Evolutionary conservation across 805 yeast species (phyloP).

Genomic region (Spathaspora hagerdaliae): DNA sequence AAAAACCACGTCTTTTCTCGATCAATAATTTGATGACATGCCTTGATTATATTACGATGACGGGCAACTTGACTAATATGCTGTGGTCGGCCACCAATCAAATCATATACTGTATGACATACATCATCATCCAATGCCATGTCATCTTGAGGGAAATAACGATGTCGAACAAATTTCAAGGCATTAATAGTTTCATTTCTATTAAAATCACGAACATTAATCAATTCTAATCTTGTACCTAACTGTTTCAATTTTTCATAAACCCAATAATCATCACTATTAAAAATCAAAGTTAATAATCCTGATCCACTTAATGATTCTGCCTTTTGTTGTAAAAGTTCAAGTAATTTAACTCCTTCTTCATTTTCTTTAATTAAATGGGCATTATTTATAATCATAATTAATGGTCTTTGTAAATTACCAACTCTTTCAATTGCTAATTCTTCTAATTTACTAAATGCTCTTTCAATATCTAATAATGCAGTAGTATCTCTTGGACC

Average conservation of each 20-base stretch:
- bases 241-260: slow-evolving; percentile 69
- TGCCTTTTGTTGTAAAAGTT: slow-evolving; percentile 78
- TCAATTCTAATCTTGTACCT: slow-evolving; percentile 71
- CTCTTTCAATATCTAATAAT: slow-evolving; percentile 74
- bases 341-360: slow-evolving; percentile 67
- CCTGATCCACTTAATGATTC: slow-evolving; percentile 74
- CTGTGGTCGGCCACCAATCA: slow-evolving; percentile 83
- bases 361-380: slow-evolving; percentile 75
- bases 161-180: slow-evolving; percentile 46
- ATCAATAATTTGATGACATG: slow-evolving; percentile 70
- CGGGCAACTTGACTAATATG: slow-evolving; percentile 69
- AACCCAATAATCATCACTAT: slow-evolving; percentile 84
- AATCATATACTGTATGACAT: slow-evolving; percentile 56
- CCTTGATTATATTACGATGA: slow-evolving; percentile 50
- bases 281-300: slow-evolving; percentile 64
- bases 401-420: slow-evolving; percentile 49
- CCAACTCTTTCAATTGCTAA: slow-evolving; percentile 54
- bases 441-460: slow-evolving; percentile 70
- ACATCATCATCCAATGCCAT: slow-evolving; percentile 34
- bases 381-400: slow-evolving; percentile 67
- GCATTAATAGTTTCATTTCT: slow-evolving; percentile 54
- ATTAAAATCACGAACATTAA: slow-evolving; percentile 62
- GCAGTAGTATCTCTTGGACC: slow-evolving; percentile 89
- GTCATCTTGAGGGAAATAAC: slow-evolving; percentile 26
- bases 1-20: slow-evolving; percentile 82